phyloP scores from a whole-genome alignment of 108 stramenopile species.

The Parietichytrium sp. region DNA sequence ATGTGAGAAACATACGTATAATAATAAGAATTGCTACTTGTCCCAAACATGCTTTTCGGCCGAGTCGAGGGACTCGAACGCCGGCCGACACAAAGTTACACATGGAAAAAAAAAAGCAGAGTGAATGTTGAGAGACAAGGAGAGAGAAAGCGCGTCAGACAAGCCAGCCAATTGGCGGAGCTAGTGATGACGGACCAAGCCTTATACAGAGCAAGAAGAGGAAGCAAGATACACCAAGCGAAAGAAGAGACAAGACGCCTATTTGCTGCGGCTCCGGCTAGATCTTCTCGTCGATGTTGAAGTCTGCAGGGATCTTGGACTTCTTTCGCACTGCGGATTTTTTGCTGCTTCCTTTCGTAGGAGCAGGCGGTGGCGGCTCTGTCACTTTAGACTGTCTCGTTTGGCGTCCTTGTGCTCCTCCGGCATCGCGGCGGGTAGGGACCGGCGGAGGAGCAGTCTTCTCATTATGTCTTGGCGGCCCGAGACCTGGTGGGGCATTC shows the following conservation, averaged over 20 bases:
- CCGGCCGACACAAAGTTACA: too few species aligned
- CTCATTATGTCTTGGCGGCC: too few species aligned
- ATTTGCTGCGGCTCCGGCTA: too few species aligned
- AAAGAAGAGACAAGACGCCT: not conserved
- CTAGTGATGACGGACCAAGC: not conserved
- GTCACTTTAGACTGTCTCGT: not conserved
- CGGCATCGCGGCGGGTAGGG: constrained; percentile 1
- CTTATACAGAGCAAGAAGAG: not conserved
- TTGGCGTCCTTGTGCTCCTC: not conserved
- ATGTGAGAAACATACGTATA: too few species aligned
- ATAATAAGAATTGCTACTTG: too few species aligned
- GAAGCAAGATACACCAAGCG: not conserved
- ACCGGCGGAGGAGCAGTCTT: not conserved
- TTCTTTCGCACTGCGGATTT: constrained; percentile 14
- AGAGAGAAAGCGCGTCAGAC: not conserved
- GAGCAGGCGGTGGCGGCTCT: not conserved
- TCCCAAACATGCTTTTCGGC: too few species aligned
- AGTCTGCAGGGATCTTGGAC: constrained; percentile 5
- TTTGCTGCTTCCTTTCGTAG: not conserved
- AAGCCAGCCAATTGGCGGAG: not conserved
- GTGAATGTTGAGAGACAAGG: not conserved
- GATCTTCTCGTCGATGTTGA: constrained; percentile 29
- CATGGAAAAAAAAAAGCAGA: not conserved
- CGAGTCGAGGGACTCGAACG: too few species aligned
- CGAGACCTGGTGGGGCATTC: not conserved